Conservation (phyloP, 306 rosid genomes). For the Aeschynomene evenia region DNA sequence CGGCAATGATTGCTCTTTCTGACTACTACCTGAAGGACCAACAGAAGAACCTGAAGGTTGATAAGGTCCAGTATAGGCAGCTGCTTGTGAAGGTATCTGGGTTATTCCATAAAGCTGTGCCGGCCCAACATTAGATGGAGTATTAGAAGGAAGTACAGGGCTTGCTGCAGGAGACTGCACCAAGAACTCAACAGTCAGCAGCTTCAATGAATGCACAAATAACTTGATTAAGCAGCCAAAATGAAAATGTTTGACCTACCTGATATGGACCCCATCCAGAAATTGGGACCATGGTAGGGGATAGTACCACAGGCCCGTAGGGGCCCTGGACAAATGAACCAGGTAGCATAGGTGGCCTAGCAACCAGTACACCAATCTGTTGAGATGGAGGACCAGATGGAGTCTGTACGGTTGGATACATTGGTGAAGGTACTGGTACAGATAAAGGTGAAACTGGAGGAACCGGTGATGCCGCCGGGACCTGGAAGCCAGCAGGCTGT, state of each 20-base stretch:
- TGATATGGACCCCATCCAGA: slow-evolving; percentile 82
- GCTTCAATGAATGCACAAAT: slow-evolving; percentile 29
- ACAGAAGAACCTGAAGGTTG: slow-evolving; percentile 57
- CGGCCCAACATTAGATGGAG: slow-evolving; percentile 63
- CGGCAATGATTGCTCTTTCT: slow-evolving; percentile 67
- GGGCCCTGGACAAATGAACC: slow-evolving; percentile 78
- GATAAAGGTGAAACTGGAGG: slow-evolving; percentile 57
- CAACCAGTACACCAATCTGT: slow-evolving; percentile 69
- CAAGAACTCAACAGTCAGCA: slow-evolving; percentile 33
- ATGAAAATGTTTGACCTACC: slow-evolving; percentile 54
- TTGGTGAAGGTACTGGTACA: slow-evolving; percentile 49
- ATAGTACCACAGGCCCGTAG: slow-evolving; percentile 69
- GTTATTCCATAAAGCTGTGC: slow-evolving; percentile 63
- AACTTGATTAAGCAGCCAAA: slow-evolving; percentile 24
- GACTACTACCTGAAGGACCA: slow-evolving; percentile 66
- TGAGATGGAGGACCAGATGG: slow-evolving; percentile 81
- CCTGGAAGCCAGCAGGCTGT: slow-evolving; percentile 58
- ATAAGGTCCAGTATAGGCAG: slow-evolving; percentile 65
- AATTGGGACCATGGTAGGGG: slow-evolving; percentile 77
- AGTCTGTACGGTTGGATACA: slow-evolving; percentile 64
- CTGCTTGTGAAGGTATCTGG: slow-evolving; percentile 57
- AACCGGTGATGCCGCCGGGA: slow-evolving; percentile 54
- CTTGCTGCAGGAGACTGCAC: slow-evolving; percentile 69
- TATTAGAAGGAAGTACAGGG: slow-evolving; percentile 62
- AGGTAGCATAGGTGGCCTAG: slow-evolving; percentile 78